These are phyloP conservation scores for Eremothecium coryli DNA, from an alignment of 1,139 yeast genomes.

Conservation along the genomic window DNA sequence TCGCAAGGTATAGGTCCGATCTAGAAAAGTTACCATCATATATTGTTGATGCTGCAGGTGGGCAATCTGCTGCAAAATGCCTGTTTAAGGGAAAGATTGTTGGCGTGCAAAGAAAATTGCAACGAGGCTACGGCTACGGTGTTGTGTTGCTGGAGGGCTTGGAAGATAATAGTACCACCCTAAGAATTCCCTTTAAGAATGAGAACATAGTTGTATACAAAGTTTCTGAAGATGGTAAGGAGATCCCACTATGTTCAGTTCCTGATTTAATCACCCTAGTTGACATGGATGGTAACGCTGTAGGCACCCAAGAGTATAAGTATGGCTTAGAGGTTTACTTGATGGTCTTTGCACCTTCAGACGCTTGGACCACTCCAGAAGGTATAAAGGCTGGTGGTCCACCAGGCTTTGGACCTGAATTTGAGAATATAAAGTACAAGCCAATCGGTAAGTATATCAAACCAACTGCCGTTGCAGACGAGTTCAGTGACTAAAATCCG, in stretches of 20 bases:
- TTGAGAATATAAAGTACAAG: constrained; percentile 31
- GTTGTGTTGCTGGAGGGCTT: constrained; percentile 35
- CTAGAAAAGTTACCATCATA: constrained; percentile 32
- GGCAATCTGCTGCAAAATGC: constrained; percentile 30
- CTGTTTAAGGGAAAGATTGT: constrained; percentile 40
- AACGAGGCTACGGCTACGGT: constrained; percentile 41
- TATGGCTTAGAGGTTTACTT: constrained; percentile 39
- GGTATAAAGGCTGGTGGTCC: constrained; percentile 39
- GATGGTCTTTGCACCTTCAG: constrained; percentile 35
- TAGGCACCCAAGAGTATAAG: constrained; percentile 41
- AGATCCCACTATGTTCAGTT: constrained; percentile 32
- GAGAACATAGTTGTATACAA: constrained; percentile 33
- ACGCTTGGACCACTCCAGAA: constrained; percentile 34
- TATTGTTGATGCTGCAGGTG: constrained; percentile 36
- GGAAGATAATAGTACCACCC: constrained; percentile 58
- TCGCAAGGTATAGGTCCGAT: constrained; percentile 33
- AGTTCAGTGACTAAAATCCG: constrained; percentile 20
- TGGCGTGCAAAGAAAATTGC: constrained; percentile 35
- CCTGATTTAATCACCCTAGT: constrained; percentile 41
- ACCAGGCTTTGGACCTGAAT: constrained; percentile 30
- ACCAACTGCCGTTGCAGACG: constrained; percentile 37
- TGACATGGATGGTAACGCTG: constrained; percentile 39
- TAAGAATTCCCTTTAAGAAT: constrained; percentile 85
- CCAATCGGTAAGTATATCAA: constrained; percentile 33
- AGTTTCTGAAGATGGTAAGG: constrained; percentile 9